phyloP scores from a whole-genome alignment of 805 yeast genomes.

The Saccharomycopsis fodiens region DNA sequence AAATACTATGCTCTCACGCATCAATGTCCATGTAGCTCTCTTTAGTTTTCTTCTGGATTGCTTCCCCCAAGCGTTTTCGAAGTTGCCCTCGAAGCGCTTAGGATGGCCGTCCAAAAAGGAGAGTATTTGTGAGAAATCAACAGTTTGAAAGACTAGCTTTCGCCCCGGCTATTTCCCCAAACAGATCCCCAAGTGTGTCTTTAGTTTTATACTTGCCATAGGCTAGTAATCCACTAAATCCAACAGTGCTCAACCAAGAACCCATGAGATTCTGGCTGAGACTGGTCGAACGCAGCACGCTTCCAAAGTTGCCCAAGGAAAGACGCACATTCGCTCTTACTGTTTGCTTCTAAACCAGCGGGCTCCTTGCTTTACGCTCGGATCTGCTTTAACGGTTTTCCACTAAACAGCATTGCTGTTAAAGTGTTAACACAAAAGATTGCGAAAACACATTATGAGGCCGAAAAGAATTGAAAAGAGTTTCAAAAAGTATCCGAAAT shows the following conservation, averaged over 20 bases:
- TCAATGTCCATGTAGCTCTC: conserved; percentile 8
- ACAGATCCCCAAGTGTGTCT: conserved; percentile 11
- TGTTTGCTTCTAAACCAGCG: conserved; percentile 8
- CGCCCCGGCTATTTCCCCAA: conserved; percentile 9
- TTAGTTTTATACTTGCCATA: conserved; percentile 9
- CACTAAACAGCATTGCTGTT: conserved; percentile 8
- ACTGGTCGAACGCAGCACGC: conserved; percentile 5
- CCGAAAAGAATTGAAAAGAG: neutral
- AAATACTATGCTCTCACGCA: too few species aligned
- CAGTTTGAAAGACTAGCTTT: neutral
- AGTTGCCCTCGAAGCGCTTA: conserved; percentile 9
- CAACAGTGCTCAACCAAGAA: conserved; percentile 10
- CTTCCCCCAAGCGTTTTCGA: conserved; percentile 8
- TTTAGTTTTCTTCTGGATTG: conserved; percentile 7
- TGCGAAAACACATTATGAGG: neutral
- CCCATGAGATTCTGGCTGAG: conserved; percentile 9
- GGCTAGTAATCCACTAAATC: conserved; percentile 11
- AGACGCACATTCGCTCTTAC: conserved; percentile 4
- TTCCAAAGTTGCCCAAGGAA: neutral
- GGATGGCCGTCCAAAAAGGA: conserved; percentile 11
- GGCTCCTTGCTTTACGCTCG: conserved; percentile 5
- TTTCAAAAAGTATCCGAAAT: neutral
- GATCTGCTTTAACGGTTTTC: conserved; percentile 10
- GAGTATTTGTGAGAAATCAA: conserved; percentile 9
- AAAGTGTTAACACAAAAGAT: neutral